phyloP scores from a whole-genome alignment of 202 grass and related monocot genomes.

The Panicum hallii region DNA sequence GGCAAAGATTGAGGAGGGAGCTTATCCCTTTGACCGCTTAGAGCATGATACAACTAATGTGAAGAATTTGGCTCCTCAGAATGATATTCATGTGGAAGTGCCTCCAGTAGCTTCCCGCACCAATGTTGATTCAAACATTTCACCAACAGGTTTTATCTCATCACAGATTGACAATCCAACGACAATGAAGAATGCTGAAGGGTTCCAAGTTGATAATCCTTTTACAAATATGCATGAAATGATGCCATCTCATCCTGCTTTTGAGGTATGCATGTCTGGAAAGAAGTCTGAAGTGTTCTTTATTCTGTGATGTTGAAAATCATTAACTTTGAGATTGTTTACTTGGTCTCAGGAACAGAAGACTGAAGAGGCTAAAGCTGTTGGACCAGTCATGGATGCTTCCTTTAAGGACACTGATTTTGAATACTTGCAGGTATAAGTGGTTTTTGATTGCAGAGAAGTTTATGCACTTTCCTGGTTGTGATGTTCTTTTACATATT shows the following conservation, averaged over 20 bases:
- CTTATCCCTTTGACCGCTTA: slow-evolving; percentile 42
- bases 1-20: slow-evolving; percentile 63
- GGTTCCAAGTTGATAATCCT: slow-evolving; percentile 84
- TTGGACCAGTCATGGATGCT: slow-evolving; percentile 66
- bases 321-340: slow-evolving; percentile 36
- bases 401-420: slow-evolving; percentile 73
- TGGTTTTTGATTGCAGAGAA: slow-evolving; percentile 30
- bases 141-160: slow-evolving; percentile 55
- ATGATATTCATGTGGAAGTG: slow-evolving; percentile 56
- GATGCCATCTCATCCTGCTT: slow-evolving; percentile 61
- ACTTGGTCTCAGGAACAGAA: slow-evolving; percentile 66
- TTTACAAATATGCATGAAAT: slow-evolving; percentile 77
- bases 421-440: slow-evolving; percentile 90
- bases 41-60: slow-evolving; percentile 52
- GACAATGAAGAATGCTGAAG: slow-evolving; percentile 56
- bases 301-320: slow-evolving; percentile 34
- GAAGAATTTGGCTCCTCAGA: slow-evolving; percentile 55
- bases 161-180: slow-evolving; percentile 52
- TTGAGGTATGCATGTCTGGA: slow-evolving; percentile 69
- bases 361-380: slow-evolving; percentile 59
- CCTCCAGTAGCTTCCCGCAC: slow-evolving; percentile 49
- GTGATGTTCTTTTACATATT: slow-evolving; percentile 32
- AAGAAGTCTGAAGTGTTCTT: slow-evolving; percentile 18
- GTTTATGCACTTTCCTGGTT: slow-evolving; percentile 20
- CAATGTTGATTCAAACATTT: slow-evolving; percentile 51